Evolutionary conservation across 768 basidiomycete genomes (phyloP).

Genomic region (Lactarius psammicola): DNA sequence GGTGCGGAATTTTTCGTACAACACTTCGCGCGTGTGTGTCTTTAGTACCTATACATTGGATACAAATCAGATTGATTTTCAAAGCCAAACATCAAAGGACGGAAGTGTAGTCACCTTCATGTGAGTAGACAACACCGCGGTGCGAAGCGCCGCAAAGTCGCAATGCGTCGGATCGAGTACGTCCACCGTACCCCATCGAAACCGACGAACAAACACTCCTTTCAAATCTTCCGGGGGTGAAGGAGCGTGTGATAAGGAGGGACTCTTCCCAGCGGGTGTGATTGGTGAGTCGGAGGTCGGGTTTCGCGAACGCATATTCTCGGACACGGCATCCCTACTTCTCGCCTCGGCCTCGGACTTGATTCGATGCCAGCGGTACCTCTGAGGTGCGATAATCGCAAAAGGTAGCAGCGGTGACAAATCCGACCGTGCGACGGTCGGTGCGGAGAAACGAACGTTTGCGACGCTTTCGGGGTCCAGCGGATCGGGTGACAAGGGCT

Average conservation of each 20-base stretch:
- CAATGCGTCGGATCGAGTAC: conserved; percentile 84
- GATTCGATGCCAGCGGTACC: conserved; percentile 42
- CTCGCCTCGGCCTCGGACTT: conserved; percentile 34
- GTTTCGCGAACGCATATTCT: conserved; percentile 42
- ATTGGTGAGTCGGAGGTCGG: conserved; percentile 37
- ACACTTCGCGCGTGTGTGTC: conserved; percentile 77
- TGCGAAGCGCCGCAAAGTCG: conserved; percentile 83
- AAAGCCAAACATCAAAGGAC: not conserved
- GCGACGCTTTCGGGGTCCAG: conserved; percentile 68
- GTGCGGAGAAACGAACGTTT: conserved; percentile 74
- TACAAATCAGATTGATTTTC: conserved; percentile 4
- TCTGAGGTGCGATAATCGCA: conserved; percentile 75
- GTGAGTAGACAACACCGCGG: conserved; percentile 80
- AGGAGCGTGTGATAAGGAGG: conserved; percentile 43
- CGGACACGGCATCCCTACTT: conserved; percentile 37
- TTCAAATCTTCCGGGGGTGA: conserved; percentile 64
- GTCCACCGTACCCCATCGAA: conserved; percentile 87
- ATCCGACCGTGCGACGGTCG: conserved; percentile 59
- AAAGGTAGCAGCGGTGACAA: conserved; percentile 66
- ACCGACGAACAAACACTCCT: conserved; percentile 75
- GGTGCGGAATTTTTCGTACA: conserved; percentile 92
- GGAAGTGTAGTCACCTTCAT: conserved; percentile 59
- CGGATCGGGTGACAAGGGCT: conserved; percentile 55
- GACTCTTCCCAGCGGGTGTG: conserved; percentile 30
- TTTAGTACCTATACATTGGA: conserved; percentile 61